Evolutionary conservation across 73 alveolate species (phyloP), one percentile per base, ranked within the genome.

Genomic region (Effrenium voratum): DNA sequence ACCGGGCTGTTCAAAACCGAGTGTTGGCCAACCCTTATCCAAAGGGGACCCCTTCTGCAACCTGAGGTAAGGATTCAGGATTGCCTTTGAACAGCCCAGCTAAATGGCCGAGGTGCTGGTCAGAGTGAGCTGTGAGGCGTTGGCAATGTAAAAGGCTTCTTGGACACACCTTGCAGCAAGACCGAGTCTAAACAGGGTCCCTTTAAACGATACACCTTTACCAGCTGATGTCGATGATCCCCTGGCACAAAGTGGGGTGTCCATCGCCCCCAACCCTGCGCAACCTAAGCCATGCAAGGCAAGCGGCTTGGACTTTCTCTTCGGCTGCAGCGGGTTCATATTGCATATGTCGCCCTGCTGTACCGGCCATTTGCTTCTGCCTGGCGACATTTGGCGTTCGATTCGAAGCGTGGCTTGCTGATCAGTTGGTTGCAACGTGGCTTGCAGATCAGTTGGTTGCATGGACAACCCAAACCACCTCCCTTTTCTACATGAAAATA

Each of bases 91-190:
- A 34, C 30, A 72, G 44, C 36, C 41, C 87, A 83, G 45, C 49
- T 72, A 8, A 34, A 10, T 34, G 46, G 94, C 34, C 84, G 12
- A n/a, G 95, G 5, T 0, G 85, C 96, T 90, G 75, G 96, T 90
- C 96, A 90, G 40, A n/a, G 57, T 45, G 40, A 90, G 28, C 38
- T 63, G 43, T 28, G 96, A 66, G 76, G 47, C 96, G 43, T 90
- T 90, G 41, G 96, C 96, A 30, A 90, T 90, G 86, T 66, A 90
- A 44, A 90, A 45, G 30, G 96, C 96, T 68, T 90, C 96, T 75
- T 90, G 68, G 59, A 90, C 96, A 45, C 96, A 90, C n/a, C 49
- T 81, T n/a, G n/a, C n/a, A n/a, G n/a, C n/a, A n/a, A n/a, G n/a
- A n/a, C n/a, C n/a, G n/a, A n/a, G n/a, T n/a, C n/a, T n/a, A n/a